These are phyloP conservation scores for Silene noctiflora DNA, from an alignment of 179 eudicot genomes.

Conservation along the genomic window DNA sequence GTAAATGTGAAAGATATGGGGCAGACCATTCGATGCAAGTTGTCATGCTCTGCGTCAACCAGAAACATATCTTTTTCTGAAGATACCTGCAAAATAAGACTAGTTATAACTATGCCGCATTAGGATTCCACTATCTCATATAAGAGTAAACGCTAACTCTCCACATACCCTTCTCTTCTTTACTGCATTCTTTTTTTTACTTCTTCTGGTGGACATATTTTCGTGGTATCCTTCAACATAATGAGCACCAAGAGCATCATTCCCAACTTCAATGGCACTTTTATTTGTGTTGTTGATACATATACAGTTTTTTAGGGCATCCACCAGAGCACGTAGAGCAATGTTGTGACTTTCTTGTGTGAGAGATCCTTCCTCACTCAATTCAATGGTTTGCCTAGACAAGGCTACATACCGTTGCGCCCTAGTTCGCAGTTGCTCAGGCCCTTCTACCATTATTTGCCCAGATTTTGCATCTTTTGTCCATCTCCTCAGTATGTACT, in stretches of 20 bases:
- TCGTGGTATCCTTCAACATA: conserved; percentile 68
- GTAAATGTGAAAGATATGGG: conserved; percentile 7
- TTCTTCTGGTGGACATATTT: conserved; percentile 54
- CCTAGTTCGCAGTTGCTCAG: conserved; percentile 35
- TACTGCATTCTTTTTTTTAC: conserved; percentile 63
- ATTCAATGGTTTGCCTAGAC: conserved; percentile 43
- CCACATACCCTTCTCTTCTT: conserved; percentile 82
- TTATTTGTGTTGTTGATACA: conserved; percentile 50
- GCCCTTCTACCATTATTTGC: conserved; percentile 33
- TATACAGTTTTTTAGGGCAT: conserved; percentile 60
- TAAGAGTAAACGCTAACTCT: not conserved
- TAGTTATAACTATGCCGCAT: conserved; percentile 11
- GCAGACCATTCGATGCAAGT: conserved; percentile 73
- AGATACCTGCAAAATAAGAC: conserved; percentile 50
- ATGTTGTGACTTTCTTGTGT: conserved; percentile 37
- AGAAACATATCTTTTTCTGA: conserved; percentile 45
- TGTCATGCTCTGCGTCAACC: conserved; percentile 51
- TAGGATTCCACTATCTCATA: not conserved
- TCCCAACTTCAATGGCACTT: conserved; percentile 50
- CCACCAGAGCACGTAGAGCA: conserved; percentile 41
- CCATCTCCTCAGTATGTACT: conserved; percentile 44
- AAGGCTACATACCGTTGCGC: conserved; percentile 45
- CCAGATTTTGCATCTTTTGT: conserved; percentile 44
- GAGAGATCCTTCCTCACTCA: conserved; percentile 50
- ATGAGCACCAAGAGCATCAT: conserved; percentile 47